Percentiles rank a stretch among this genome's conserved stretches.
Evolutionary conservation across 106 monocot species (phyloP).

Genomic region (Alisma plantagoaquatica): DNA sequence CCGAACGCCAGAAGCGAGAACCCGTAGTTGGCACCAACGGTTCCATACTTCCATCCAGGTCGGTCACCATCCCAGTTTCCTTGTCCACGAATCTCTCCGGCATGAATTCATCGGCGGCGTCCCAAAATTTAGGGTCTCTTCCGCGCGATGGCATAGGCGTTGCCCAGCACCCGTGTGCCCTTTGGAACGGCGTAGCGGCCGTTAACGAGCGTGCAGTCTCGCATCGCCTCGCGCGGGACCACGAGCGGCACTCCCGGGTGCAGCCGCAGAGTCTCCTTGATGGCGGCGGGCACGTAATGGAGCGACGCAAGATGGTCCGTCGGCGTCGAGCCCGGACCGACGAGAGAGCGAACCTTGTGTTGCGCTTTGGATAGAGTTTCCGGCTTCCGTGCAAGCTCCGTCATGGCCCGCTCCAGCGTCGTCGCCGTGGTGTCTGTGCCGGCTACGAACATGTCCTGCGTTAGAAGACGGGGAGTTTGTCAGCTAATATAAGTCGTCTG

Average conservation of each 20-base stretch:
- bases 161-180: no score
- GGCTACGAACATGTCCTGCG: slow-evolving; percentile 2
- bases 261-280: neutral
- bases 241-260: neutral
- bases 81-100: no score
- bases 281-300: neutral
- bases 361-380: neutral
- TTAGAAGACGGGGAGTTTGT: neutral
- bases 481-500: neutral
- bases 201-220: no score
- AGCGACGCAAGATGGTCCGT: neutral
- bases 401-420: slow-evolving; percentile 4
- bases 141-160: no score
- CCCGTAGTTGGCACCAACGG: no score
- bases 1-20: no score
- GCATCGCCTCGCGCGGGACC: no score
- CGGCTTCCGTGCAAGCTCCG: slow-evolving; percentile 3
- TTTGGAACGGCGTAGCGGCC: no score
- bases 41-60: no score
- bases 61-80: no score
- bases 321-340: neutral
- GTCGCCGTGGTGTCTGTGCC: slow-evolving; percentile 5
- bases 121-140: no score
- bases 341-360: neutral
- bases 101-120: no score